Conservation (phyloP, 2,329 filamentous ascomycete genomes). For the Ascochyta viciae-villosae region DNA sequence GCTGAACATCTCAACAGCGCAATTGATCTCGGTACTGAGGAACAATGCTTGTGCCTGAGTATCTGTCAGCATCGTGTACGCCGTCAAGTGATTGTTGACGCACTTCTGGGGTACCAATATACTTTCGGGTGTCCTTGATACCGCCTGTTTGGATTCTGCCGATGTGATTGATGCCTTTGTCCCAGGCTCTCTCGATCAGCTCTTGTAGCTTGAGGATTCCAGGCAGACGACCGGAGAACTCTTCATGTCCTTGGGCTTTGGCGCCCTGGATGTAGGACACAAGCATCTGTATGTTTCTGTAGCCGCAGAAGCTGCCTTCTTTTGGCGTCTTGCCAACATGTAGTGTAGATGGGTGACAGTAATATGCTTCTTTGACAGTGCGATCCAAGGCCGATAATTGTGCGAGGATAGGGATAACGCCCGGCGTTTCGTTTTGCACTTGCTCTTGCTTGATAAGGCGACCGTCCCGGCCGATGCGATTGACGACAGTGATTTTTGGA, state of each 20-base stretch:
- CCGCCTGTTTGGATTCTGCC: constrained; percentile 85
- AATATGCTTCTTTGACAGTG: constrained; percentile 72
- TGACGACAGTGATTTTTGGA: constrained; percentile 48
- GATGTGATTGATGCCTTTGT: constrained; percentile 77
- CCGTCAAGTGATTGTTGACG: constrained; percentile 2
- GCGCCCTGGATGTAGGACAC: constrained; percentile 76
- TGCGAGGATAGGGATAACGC: constrained; percentile 55
- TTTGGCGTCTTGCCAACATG: constrained; percentile 80
- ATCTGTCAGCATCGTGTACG: constrained; percentile 17
- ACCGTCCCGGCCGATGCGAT: constrained; percentile 53
- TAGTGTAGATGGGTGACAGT: constrained; percentile 77
- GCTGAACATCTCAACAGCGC: constrained; percentile 60
- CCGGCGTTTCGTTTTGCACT: constrained; percentile 55
- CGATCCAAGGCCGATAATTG: constrained; percentile 65
- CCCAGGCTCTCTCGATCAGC: constrained; percentile 87
- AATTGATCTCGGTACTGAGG: constrained; percentile 67
- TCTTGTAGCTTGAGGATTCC: constrained; percentile 85
- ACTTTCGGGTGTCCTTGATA: constrained; percentile 87
- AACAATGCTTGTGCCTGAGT: constrained; percentile 81
- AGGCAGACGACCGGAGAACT: constrained; percentile 69
- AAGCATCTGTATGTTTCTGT: constrained; percentile 93
- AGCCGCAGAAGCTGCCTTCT: constrained; percentile 95
- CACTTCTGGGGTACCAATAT: constrained; percentile 92
- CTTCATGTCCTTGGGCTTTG: constrained; percentile 62
- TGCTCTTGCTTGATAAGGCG: constrained; percentile 50